These are phyloP conservation scores for Ananas comosus DNA, from an alignment of 176 grass and related monocot genomes.

Conservation along the genomic window DNA sequence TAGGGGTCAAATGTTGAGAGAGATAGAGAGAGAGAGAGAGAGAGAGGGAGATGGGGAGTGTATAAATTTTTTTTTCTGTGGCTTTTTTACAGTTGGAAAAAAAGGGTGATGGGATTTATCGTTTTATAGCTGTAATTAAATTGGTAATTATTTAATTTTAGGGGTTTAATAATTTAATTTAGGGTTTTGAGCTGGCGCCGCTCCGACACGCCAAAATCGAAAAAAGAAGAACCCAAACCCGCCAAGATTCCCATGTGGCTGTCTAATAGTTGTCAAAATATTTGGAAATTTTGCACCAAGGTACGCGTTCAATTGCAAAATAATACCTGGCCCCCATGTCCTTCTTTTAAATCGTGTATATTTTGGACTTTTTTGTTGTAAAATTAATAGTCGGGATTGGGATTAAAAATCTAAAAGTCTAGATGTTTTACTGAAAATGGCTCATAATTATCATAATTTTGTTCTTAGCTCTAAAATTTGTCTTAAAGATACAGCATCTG, in stretches of 20 bases:
- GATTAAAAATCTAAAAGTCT: too few species aligned
- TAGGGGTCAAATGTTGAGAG: neutral
- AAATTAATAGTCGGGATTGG: too few species aligned
- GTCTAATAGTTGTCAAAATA: neutral
- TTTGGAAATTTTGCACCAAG: neutral
- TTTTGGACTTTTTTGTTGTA: too few species aligned
- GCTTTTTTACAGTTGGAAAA: neutral
- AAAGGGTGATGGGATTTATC: neutral
- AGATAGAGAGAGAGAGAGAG: neutral
- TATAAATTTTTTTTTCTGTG: neutral
- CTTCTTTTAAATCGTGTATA: too few species aligned
- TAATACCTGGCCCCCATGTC: too few species aligned
- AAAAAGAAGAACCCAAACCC: neutral
- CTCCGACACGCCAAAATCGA: neutral
- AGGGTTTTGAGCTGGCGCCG: conserved; percentile 7
- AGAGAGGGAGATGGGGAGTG: neutral
- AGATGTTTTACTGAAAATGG: too few species aligned
- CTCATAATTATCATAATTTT: too few species aligned
- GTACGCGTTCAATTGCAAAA: too few species aligned
- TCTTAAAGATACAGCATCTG: too few species aligned
- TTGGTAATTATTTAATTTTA: too few species aligned
- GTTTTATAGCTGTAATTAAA: neutral
- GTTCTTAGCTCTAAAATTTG: too few species aligned
- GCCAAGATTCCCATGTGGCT: conserved; percentile 1
- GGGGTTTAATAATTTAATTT: neutral